Evolutionary conservation across 371 early-diverging fungal genomes (phyloP).

Genomic region (Mortierella sp.): DNA sequence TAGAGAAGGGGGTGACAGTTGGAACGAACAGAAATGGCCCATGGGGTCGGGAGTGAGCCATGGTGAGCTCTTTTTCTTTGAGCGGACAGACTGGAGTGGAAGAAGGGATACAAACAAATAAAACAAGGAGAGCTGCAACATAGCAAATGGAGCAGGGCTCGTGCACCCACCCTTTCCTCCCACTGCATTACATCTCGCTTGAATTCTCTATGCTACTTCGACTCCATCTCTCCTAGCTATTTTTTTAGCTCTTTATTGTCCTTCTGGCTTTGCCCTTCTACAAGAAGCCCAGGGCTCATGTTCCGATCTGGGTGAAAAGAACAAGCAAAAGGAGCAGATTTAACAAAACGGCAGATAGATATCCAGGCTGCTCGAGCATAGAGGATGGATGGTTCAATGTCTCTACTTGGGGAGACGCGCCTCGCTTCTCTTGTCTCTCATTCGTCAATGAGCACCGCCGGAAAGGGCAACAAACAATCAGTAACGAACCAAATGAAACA

Average conservation of each 20-base stretch:
- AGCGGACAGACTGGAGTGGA: neutral
- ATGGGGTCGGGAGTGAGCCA: neutral
- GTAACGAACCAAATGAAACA: too few relatives aligned
- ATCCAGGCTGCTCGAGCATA: too few relatives aligned
- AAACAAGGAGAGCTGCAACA: neutral
- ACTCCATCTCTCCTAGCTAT: neutral
- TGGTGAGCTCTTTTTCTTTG: neutral
- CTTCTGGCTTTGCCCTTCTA: neutral
- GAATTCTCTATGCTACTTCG: neutral
- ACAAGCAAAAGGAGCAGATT: neutral
- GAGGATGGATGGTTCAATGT: neutral
- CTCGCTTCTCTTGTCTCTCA: too few relatives aligned
- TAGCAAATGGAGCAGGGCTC: conserved; percentile 10
- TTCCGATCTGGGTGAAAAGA: neutral
- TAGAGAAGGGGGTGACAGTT: neutral
- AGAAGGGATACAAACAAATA: neutral
- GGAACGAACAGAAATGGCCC: neutral
- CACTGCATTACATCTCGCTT: neutral
- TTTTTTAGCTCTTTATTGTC: neutral
- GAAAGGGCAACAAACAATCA: too few relatives aligned
- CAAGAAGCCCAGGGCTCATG: neutral
- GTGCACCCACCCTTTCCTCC: neutral
- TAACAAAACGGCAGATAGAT: neutral
- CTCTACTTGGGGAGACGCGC: neutral
- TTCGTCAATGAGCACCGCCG: too few relatives aligned